Conservation (phyloP, 2,329 filamentous ascomycete species). For the Cercospora janseana region DNA sequence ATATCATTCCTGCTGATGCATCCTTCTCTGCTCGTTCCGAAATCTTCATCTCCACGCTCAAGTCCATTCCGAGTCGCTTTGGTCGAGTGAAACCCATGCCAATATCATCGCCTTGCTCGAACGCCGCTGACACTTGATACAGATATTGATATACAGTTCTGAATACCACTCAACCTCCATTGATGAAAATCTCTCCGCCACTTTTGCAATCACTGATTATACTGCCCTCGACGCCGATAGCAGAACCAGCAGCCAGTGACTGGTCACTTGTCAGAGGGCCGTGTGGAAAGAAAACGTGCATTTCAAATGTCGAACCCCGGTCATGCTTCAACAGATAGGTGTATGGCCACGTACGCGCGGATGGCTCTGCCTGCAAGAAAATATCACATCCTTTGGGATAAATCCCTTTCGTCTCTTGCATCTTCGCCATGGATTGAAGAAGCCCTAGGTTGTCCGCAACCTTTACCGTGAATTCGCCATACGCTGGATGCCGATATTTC, state of each 20-base stretch:
- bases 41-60: neutral
- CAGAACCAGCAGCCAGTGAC: neutral
- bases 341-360: neutral
- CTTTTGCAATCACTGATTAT: neutral
- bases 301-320: neutral
- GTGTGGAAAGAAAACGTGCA: neutral
- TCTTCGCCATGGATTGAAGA: neutral
- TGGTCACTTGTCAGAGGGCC: neutral
- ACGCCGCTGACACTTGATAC: neutral
- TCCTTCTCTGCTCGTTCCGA: neutral
- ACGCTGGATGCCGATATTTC: neutral
- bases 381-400: neutral
- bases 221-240: neutral
- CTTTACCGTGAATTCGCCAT: neutral
- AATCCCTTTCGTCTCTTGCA: neutral
- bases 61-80: neutral
- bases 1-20: neutral
- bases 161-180: neutral
- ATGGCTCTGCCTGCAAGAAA: neutral
- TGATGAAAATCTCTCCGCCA: neutral
- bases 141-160: neutral
- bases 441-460: neutral
- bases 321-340: neutral
- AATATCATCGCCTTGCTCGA: neutral
- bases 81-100: neutral